Conservation (phyloP, 2,329 filamentous ascomycete genomes). For the Fusarium lyarnte region DNA sequence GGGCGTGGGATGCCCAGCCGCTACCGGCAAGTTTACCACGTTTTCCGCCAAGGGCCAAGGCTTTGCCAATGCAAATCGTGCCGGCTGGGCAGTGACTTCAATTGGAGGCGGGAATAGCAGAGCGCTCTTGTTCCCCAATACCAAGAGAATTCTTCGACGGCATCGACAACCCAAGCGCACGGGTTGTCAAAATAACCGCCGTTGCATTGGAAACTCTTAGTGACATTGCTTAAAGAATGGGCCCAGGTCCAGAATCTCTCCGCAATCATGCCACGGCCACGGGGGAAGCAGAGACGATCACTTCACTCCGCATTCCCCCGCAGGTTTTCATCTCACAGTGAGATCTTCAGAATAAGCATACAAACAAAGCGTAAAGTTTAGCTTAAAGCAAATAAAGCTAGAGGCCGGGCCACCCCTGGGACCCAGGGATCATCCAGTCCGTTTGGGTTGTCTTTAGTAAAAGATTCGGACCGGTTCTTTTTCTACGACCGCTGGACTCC, state of each 20-base stretch:
- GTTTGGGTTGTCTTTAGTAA: background rate
- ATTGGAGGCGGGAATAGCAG: slow-evolving; percentile 40
- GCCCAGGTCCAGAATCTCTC: slow-evolving; percentile 22
- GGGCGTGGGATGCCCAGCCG: slow-evolving; percentile 17
- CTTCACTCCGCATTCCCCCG: slow-evolving; percentile 27
- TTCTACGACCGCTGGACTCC: slow-evolving; percentile 33
- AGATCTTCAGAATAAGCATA: slow-evolving; percentile 13
- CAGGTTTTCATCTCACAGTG: slow-evolving; percentile 15
- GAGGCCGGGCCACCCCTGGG: background rate
- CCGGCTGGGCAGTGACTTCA: slow-evolving; percentile 21
- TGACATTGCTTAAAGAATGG: slow-evolving; percentile 23
- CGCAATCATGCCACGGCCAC: slow-evolving; percentile 15
- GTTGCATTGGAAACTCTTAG: background rate
- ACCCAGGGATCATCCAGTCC: background rate
- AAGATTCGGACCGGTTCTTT: slow-evolving; percentile 38
- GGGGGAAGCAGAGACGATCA: background rate
- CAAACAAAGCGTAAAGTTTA: slow-evolving; percentile 2
- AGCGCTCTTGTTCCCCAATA: slow-evolving; percentile 10
- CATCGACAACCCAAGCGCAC: background rate
- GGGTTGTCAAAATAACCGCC: background rate
- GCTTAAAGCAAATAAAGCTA: slow-evolving; percentile 18
- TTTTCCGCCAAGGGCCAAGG: slow-evolving; percentile 33
- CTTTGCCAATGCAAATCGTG: slow-evolving; percentile 19
- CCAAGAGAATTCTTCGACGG: background rate
- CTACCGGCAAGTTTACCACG: slow-evolving; percentile 15